Base-by-base conservation (phyloP, 2,329 filamentous ascomycete genomes). In the Mycosphaerelloides madeirae region DNA sequence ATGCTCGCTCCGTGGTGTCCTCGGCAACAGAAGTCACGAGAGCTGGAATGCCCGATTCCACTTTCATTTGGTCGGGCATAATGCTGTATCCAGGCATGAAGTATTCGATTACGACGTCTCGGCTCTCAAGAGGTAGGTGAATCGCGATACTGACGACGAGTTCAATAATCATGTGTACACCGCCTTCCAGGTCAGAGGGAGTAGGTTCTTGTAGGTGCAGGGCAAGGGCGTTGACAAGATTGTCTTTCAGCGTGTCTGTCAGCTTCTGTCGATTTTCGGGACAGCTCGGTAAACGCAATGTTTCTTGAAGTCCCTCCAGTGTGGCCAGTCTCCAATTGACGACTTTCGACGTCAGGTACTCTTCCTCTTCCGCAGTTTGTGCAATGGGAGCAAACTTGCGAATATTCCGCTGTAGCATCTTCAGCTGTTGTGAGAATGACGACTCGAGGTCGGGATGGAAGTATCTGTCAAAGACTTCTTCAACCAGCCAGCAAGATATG, bases 291-390 rank as follows among this genome's bases (percentile, higher is more conserved):
- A 83, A 80, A 44, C 78, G 76, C 14, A 97, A 75, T 29, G 78
- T 66, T 41, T 85, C 81, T 52, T 83, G 78, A 14, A 98, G 74
- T n/a, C 91, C 93, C 60, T 98, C 93, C 13, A 97, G 74, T 2
- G 93, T 98, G 3, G 91, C 83, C 68, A 97, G 81, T 48, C 93
- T 82, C 93, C 93, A 98, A 62, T 85, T 87, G 48, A 95, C 83
- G 34, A 97, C 81, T 68, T 95, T 95, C 35, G 83, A 80, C 16
- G 86, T 86, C 44, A 95, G 77, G 1, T 90, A 89, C 41, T 97
- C 89, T 56, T 85, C 87, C 63, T 97, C 91, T 62, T 96, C 91
- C 43, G 86, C 81, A 44, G 84, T 90, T 57, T 77, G 82, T 54
- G 85, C 74, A 12, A 81, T 79, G 48, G 86, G 83, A 37, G 86